Conservation (phyloP, 1,284 basidiomycete genomes). For the Cyathus olla region DNA sequence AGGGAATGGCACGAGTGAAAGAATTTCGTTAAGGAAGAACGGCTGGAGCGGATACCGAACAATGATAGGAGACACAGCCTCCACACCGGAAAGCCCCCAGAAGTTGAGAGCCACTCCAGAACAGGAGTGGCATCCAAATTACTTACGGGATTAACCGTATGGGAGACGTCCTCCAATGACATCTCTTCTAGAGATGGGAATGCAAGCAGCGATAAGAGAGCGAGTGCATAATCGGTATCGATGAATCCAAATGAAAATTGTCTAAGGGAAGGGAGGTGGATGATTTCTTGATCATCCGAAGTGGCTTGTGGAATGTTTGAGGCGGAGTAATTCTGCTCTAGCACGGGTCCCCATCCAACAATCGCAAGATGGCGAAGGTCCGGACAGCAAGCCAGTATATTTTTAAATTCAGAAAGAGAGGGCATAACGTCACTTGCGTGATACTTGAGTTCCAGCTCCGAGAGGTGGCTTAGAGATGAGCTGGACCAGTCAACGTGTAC, state of each 20-base stretch:
- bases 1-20: constrained; percentile 27
- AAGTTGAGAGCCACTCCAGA: constrained; percentile 36
- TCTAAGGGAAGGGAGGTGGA: constrained; percentile 46
- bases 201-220: constrained; percentile 54
- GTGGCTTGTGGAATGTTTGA: not conserved
- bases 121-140: constrained; percentile 42
- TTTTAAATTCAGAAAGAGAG: constrained; percentile 51
- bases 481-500: constrained; percentile 64
- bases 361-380: constrained; percentile 53
- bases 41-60: constrained; percentile 15
- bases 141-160: constrained; percentile 38
- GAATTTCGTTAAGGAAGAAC: constrained; percentile 19
- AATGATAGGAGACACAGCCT: constrained; percentile 1
- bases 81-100: no score
- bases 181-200: constrained; percentile 52
- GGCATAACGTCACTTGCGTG: constrained; percentile 65
- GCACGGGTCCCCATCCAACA: constrained; percentile 60
- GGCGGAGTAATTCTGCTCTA: no score
- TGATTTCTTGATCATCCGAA: constrained; percentile 2
- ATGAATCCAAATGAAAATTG: constrained; percentile 59
- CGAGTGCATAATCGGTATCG: constrained; percentile 52
- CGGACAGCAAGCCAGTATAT: constrained; percentile 52
- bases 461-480: constrained; percentile 50
- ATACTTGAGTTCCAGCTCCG: constrained; percentile 61
- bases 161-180: constrained; percentile 56